A percentile compares a stretch with the other conserved stretches of the same genome.
Evolutionary conservation across 2,329 filamentous ascomycete species (phyloP).

Genomic region (Neoscytalidium dimidiatum): DNA sequence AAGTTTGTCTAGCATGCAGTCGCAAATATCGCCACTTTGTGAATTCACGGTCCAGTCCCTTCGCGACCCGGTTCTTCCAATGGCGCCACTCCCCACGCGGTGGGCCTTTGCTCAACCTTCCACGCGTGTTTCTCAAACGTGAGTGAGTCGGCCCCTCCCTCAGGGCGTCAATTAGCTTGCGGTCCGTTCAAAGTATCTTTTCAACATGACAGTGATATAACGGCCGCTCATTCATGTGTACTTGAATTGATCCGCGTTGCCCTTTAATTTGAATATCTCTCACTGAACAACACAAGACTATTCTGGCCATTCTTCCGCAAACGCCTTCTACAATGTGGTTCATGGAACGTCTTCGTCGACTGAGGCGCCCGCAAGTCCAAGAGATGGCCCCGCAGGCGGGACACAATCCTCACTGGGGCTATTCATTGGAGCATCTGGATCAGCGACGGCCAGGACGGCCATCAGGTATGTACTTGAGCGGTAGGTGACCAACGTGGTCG

Average conservation of each 20-base stretch:
- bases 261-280: neutral
- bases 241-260: neutral
- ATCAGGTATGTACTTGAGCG: neutral
- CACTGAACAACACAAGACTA: neutral
- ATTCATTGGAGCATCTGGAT: neutral
- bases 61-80: neutral
- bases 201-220: neutral
- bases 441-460: neutral
- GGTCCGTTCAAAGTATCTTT: neutral
- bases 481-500: neutral
- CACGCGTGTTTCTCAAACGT: neutral
- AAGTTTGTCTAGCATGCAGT: neutral
- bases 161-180: neutral
- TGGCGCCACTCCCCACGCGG: slow-evolving; percentile 4
- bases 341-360: neutral
- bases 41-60: neutral
- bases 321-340: neutral
- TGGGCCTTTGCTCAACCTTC: neutral
- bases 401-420: neutral
- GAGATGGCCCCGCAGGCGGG: neutral
- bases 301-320: neutral
- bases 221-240: neutral
- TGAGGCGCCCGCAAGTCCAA: neutral
- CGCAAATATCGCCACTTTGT: neutral
- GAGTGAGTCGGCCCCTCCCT: neutral